These are phyloP conservation scores for Yamadazyma scolyti DNA, from an alignment of 805 yeast species.

Conservation along the genomic window DNA sequence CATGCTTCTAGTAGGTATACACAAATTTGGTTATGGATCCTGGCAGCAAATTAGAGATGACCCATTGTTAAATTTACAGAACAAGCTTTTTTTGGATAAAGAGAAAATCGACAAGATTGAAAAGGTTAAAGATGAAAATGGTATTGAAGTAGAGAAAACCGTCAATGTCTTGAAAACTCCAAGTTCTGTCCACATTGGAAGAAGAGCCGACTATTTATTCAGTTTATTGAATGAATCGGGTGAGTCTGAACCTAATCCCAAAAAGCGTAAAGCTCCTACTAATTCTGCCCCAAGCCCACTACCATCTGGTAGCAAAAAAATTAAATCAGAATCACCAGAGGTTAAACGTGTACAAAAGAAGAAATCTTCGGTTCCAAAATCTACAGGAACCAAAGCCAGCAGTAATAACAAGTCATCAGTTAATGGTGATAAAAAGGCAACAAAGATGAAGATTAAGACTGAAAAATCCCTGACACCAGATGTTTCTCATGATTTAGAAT, in stretches of 20 bases:
- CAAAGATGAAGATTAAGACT: conserved; percentile 9
- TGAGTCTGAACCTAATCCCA: too few species aligned
- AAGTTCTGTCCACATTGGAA: conserved; percentile 84
- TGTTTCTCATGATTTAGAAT: conserved; percentile 47
- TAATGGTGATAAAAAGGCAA: conserved; percentile 2
- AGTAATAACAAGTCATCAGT: conserved; percentile 2
- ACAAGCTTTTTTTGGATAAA: conserved; percentile 68
- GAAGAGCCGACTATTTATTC: conserved; percentile 87
- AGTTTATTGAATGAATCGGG: conserved; percentile 59
- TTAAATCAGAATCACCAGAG: conserved; percentile 8
- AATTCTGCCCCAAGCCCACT: too few species aligned
- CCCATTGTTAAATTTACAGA: conserved; percentile 81
- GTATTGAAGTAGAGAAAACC: conserved; percentile 26
- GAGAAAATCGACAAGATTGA: conserved; percentile 21
- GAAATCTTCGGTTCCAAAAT: background rate
- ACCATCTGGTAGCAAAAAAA: conserved; percentile 8
- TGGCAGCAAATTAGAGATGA: conserved; percentile 96
- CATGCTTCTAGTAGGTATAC: conserved; percentile 79
- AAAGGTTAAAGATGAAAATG: conserved; percentile 19
- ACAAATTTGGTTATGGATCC: conserved; percentile 92
- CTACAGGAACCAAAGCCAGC: background rate
- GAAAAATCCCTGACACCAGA: conserved; percentile 9
- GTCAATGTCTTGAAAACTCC: conserved; percentile 51
- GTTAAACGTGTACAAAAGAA: conserved; percentile 3
- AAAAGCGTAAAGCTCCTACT: too few species aligned